Base-by-base conservation (phyloP, 2,329 filamentous ascomycete genomes). In the Cladosporium sphaerospermum region DNA sequence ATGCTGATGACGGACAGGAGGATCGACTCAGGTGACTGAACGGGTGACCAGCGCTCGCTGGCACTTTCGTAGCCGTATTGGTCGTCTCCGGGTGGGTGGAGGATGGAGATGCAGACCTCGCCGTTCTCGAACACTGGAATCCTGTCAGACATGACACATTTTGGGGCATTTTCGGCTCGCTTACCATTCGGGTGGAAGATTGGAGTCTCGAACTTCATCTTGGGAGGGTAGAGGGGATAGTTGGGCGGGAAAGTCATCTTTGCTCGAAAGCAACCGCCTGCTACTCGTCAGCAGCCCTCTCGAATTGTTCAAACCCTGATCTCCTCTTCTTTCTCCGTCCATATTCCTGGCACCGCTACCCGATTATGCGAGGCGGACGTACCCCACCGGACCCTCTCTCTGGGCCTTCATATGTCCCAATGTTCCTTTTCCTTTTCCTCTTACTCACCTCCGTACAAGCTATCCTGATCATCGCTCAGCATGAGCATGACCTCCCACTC, bases 401-500 rank as follows among this genome's bases (percentile, higher is more conserved):
- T 39, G 18, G 23, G 10, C 40, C 11, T 31, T 9, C 11, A 14
- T 4, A 13, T 14, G 8, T 8, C 16, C n/a, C 11, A 18, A 49
- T 36, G 18, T 32, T 37, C 37, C 16, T 13, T 11, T 32, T 32
- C 37, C 16, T 13, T 11, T 32, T 32, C 13, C 32, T 47, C 11
- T 44, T 39, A 73, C 81, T 54, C 73, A 92, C 91, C 91, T 64
- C 91, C 91, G 64, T 96, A 96, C 71, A 88, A 88, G 73, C 91
- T 92, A 45, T 66, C 65, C 55, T 67, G 64, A 73, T 88, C 91
- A 67, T 95, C 90, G 57, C 83, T 89, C 60, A 97, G 92, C 92
- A 99, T 97, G 56, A 99, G 82, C 88, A 96, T 96, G 16, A 97
- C 90, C 71, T 97, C 91, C 93, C 93, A 99, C 75, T 95, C 88